Evolutionary conservation across 2,329 filamentous ascomycete genomes (phyloP).

Genomic region (Botrytis hyacinthi): DNA sequence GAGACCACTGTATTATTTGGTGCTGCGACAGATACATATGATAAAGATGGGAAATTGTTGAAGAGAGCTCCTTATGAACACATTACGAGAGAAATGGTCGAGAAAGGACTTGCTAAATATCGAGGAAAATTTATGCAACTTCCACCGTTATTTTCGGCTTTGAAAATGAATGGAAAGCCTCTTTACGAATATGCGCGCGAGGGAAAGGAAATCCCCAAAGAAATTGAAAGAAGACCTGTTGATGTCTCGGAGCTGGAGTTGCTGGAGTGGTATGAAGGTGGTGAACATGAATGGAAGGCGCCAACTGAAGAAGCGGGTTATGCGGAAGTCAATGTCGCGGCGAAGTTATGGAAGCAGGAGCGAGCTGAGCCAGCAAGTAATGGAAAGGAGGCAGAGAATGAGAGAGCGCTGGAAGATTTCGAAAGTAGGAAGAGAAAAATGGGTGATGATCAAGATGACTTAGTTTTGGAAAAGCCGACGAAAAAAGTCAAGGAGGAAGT

Average conservation of each 20-base stretch:
- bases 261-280: conserved; percentile 80
- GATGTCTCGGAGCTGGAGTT: conserved; percentile 76
- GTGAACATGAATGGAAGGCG: conserved; percentile 75
- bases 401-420: conserved; percentile 41
- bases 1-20: conserved; percentile 89
- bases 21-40: conserved; percentile 89
- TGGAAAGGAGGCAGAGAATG: conserved; percentile 31
- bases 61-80: conserved; percentile 73
- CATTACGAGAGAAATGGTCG: conserved; percentile 74
- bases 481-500: conserved; percentile 30
- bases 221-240: conserved; percentile 79
- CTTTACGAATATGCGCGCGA: conserved; percentile 94
- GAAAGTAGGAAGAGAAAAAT: conserved; percentile 37
- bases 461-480: conserved; percentile 33
- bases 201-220: conserved; percentile 78
- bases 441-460: conserved; percentile 36
- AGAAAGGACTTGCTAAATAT: conserved; percentile 72
- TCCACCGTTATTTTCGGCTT: conserved; percentile 87
- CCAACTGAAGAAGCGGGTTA: conserved; percentile 74
- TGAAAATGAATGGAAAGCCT: conserved; percentile 91
- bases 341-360: conserved; percentile 66
- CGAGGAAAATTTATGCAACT: conserved; percentile 83
- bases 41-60: conserved; percentile 79
- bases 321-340: conserved; percentile 72
- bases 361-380: conserved; percentile 40